phyloP scores from a whole-genome alignment of 2,329 filamentous ascomycete genomes.

The Microdochium nivale region DNA sequence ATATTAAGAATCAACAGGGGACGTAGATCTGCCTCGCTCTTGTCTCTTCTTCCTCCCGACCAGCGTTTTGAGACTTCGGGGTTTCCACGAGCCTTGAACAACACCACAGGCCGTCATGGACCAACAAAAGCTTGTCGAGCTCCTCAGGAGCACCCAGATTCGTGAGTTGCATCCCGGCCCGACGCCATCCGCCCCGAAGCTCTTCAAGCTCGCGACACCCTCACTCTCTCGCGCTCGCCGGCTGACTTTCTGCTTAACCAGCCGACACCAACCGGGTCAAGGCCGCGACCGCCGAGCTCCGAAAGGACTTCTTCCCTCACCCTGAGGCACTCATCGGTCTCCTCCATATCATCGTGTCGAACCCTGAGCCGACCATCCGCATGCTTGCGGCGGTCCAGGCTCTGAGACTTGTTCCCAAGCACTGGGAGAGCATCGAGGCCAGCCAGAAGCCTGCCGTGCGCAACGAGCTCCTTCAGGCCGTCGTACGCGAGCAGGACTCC shows the following conservation, averaged over 20 bases:
- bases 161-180: conserved; percentile 48
- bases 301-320: conserved; percentile 87
- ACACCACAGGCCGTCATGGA: conserved; percentile 47
- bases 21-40: not conserved
- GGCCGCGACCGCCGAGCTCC: conserved; percentile 79
- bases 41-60: not conserved
- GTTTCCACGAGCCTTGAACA: not conserved
- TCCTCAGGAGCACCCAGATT: conserved; percentile 80
- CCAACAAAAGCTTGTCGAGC: conserved; percentile 73
- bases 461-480: conserved; percentile 74
- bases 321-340: conserved; percentile 78
- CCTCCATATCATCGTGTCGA: conserved; percentile 78
- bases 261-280: conserved; percentile 87
- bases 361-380: conserved; percentile 63
- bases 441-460: conserved; percentile 75
- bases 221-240: conserved; percentile 1
- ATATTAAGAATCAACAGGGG: not conserved
- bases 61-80: not conserved
- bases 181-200: conserved; percentile 2
- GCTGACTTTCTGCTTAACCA: conserved; percentile 33
- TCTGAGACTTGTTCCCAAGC: conserved; percentile 71
- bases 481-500: conserved; percentile 68
- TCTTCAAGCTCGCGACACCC: conserved; percentile 7
- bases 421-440: conserved; percentile 68
- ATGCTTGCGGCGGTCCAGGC: conserved; percentile 91